These are phyloP conservation scores for Lactarius tabidus DNA, from an alignment of 768 basidiomycete genomes.

Conservation along the genomic window DNA sequence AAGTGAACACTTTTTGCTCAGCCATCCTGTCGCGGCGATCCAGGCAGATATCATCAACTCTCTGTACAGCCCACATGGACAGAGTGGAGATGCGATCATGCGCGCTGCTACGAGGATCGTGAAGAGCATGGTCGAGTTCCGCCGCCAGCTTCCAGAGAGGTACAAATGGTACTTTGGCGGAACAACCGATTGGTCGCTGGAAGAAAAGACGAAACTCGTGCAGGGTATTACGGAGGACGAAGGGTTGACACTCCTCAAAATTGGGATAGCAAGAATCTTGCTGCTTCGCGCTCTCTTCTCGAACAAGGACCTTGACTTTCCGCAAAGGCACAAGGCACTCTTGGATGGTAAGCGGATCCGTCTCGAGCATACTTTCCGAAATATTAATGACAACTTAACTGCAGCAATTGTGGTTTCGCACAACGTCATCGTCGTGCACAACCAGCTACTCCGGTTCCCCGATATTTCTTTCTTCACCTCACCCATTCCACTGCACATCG, in stretches of 20 bases:
- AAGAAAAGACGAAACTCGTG: constrained; percentile 61
- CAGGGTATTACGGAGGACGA: constrained; percentile 75
- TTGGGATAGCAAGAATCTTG: constrained; percentile 76
- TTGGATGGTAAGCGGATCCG: constrained; percentile 59
- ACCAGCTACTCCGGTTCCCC: constrained; percentile 77
- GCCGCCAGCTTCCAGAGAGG: constrained; percentile 61
- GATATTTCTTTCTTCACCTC: constrained; percentile 87
- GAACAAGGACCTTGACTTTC: constrained; percentile 64
- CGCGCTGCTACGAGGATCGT: constrained; percentile 76
- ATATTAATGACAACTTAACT: constrained; percentile 8
- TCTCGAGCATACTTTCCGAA: neutral
- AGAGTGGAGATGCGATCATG: constrained; percentile 65
- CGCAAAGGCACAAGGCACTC: constrained; percentile 64
- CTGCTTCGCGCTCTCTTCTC: constrained; percentile 76
- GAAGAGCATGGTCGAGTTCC: constrained; percentile 68
- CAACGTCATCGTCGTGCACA: constrained; percentile 82
- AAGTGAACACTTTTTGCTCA: constrained; percentile 77
- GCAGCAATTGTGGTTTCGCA: constrained; percentile 81
- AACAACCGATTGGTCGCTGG: constrained; percentile 67
- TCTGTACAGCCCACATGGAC: constrained; percentile 71
- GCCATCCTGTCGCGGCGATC: constrained; percentile 72
- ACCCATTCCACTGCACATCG: constrained; percentile 83
- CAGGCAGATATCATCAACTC: constrained; percentile 89
- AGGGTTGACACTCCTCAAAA: constrained; percentile 77
- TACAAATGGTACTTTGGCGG: constrained; percentile 78